Evolutionary conservation across 1,284 basidiomycete species (phyloP), one percentile per base, ranked within the genome.

Genomic region (Pseudozyma sp.): DNA sequence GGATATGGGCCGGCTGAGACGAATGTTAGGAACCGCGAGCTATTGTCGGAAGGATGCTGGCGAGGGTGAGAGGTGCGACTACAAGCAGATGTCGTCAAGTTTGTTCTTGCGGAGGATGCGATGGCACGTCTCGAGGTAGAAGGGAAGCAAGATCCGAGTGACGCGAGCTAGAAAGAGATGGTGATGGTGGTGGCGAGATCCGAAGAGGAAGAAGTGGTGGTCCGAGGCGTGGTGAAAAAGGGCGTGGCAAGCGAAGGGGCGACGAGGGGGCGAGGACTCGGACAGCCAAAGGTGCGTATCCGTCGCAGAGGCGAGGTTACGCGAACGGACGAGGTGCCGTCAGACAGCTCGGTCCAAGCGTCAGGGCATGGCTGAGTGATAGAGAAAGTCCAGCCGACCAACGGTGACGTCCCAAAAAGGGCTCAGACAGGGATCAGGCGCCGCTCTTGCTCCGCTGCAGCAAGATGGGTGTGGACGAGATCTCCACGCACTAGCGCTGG

Each of bases 171-270:
- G 24, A 24, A 24, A 24, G 24, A 4, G 24, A 24, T 24, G 24
- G 24, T 24, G 24, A 24, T 24, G 24, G 24, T 24, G 24, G 24
- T 24, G 24, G 24, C 24, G 24, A 2, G 24, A 24, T 24, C 30
- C 31, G 31, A 16, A n/a, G 49, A 51, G 34, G 16, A 42, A 14
- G 17, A 31, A 40, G 24, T 24, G 24, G 35, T 37, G 35, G 35
- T 37, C 35, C 34, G 35, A 29, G 16, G 48, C 31, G 44, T 34
- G 34, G 58, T 43, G 59, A 51, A 52, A 54, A 52, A 42, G 45
- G 52, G 35, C 19, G 51, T 45, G 34, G 42, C 39, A 11, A 59
- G 52, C 35, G 51, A 37, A 37, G 1, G 14, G 35, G 35, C 35
- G 14, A 52, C 37, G 40, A n/a, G n/a, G n/a, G n/a, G 37, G 51